Evolutionary conservation across 768 basidiomycete genomes (phyloP).

Genomic region (Tulasnella sp.): DNA sequence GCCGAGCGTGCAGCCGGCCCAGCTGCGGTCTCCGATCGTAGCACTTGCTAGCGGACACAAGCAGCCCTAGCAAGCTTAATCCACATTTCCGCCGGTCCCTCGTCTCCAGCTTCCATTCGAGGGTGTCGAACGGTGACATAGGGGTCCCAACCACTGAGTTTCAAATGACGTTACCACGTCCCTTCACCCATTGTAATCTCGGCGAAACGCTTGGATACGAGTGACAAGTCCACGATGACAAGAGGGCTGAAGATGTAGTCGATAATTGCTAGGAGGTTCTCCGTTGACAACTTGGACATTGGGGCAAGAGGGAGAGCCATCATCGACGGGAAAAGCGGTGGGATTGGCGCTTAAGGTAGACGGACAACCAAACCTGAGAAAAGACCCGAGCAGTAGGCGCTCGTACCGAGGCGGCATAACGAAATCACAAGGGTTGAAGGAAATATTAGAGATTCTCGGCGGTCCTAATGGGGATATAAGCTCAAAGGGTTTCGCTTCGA

Average conservation of each 20-base stretch:
- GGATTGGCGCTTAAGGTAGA: not conserved
- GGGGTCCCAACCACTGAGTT: not conserved
- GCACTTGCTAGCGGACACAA: not conserved
- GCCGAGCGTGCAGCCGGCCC: not conserved
- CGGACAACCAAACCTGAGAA: no score
- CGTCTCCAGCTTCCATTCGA: not conserved
- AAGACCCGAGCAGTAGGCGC: not conserved
- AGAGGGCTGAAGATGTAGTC: not conserved
- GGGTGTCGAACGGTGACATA: not conserved
- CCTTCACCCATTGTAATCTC: not conserved
- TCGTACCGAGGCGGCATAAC: not conserved
- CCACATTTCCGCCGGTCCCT: not conserved
- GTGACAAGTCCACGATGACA: not conserved
- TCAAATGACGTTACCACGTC: not conserved
- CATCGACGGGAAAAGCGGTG: not conserved
- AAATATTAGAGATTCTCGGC: constrained; percentile 3
- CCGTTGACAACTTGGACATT: not conserved
- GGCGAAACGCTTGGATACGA: not conserved
- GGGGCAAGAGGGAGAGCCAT: not conserved
- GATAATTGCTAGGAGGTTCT: not conserved
- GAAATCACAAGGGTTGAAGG: not conserved
- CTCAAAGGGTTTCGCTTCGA: not conserved
- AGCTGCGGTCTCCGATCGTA: not conserved
- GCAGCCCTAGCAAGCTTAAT: constrained; percentile 1
- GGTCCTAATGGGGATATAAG: not conserved